Evolutionary conservation across 192 early-diverging fungal genomes (phyloP), one percentile per base, ranked within the genome.

Genomic region (Spinellus fusiger): DNA sequence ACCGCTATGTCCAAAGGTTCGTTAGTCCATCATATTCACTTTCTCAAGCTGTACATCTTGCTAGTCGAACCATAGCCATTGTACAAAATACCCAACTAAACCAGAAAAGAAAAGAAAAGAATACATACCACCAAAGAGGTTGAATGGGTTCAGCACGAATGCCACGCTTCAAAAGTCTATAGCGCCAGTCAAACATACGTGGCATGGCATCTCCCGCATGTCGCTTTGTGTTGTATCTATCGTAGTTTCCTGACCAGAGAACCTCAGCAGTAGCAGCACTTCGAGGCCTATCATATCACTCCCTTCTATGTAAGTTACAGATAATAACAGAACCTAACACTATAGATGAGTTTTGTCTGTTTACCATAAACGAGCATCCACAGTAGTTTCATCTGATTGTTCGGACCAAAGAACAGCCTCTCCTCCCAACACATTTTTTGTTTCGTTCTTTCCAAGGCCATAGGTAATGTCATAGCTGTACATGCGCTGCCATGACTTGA

Each of bases 381-480:
- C 62, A 35, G 80, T 77, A n/a, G 71, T 79, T 34, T 73, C 15
- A 61, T 92, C 90, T 1, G 80, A 69, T 70, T 88, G 85, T 70
- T 89, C 88, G 8, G 82, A 72, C 88, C 88, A 92, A 32, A 92
- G 59, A 8, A 83, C 74, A 1, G 83, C 85, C 60, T 92, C 90
- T 9, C 84, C 87, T 27, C 90, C 90, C 0, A 90, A 59, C 25
- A 92, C 82, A 37, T 71, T 77, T 49, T 81, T 74, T 10, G 68
- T 63, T 60, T 90, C 73, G 16, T 64, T 66, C 12, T 69, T 26
- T 4, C 54, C 75, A 28, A 90, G 65, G 6, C 80, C 82, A 32
- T 73, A 75, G 34, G 78, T 67, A 16, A 83, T 71, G 62, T 90
- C 80, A 67, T 87, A 90, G 56, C 79, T 79, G 62, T 92, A 89